Percentiles rank a stretch among this genome's conserved stretches.
Evolutionary conservation across 202 grass and related monocot genomes (phyloP).

Genomic region (Setaria viridis): DNA sequence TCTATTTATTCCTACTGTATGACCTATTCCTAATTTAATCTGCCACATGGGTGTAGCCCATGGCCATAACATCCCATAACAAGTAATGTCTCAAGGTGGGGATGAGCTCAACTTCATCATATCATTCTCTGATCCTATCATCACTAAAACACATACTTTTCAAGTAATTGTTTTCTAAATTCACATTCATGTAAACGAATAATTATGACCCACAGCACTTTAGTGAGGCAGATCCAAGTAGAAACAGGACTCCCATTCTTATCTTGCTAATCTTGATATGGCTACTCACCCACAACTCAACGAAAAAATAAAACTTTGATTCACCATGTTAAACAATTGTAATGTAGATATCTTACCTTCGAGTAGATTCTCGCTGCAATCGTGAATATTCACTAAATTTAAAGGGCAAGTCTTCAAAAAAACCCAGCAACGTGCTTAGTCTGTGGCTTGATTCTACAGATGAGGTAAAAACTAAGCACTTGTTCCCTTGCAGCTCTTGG

Average conservation of each 20-base stretch:
- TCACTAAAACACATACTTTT: not conserved
- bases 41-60: not conserved
- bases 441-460: conserved; percentile 94
- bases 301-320: not conserved
- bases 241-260: conserved; percentile 8
- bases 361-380: conserved; percentile 76
- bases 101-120: not conserved
- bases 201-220: conserved; percentile 7
- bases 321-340: conserved; percentile 26
- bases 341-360: conserved; percentile 67
- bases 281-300: not conserved
- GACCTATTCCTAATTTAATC: not conserved
- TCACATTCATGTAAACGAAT: not conserved
- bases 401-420: conserved; percentile 81
- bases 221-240: not conserved
- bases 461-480: conserved; percentile 90
- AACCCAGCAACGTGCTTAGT: conserved; percentile 78
- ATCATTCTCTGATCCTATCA: not conserved
- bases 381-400: conserved; percentile 95
- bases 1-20: not conserved
- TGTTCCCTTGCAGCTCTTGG: conserved; percentile 72
- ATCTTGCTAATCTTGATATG: not conserved
- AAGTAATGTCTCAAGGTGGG: conserved; percentile 30
- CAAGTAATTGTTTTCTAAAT: not conserved
- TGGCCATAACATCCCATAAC: not conserved